phyloP scores from a whole-genome alignment of 805 yeast species.

The Saccharomycopsis selenospora region DNA sequence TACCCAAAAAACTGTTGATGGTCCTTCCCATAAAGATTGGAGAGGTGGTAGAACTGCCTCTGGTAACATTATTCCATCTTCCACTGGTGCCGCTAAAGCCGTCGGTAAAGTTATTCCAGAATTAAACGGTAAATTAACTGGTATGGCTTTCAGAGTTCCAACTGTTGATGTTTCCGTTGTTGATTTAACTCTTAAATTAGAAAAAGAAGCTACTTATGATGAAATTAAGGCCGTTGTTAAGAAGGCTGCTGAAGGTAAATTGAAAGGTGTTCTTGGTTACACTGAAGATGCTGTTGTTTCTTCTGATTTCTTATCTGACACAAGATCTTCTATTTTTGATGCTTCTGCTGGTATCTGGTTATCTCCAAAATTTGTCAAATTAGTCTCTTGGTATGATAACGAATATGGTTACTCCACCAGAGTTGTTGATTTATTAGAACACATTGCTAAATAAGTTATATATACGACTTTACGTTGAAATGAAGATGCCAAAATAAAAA shows the following conservation, averaged over 20 bases:
- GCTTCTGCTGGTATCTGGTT: slow-evolving; percentile 85
- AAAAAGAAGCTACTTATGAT: slow-evolving; percentile 70
- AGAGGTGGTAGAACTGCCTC: slow-evolving; percentile 97
- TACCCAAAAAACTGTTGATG: slow-evolving; percentile 93
- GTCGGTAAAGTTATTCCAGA: slow-evolving; percentile 92
- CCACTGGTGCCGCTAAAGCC: slow-evolving; percentile 97
- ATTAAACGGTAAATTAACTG: slow-evolving; percentile 88
- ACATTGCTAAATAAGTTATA: slow-evolving; percentile 53
- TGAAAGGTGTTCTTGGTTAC: slow-evolving; percentile 81
- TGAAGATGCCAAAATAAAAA: no score
- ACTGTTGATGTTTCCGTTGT: slow-evolving; percentile 91
- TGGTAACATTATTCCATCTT: slow-evolving; percentile 90
- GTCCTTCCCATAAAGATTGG: slow-evolving; percentile 98
- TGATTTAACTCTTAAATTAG: slow-evolving; percentile 80
- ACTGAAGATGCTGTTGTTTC: slow-evolving; percentile 92
- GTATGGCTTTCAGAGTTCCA: slow-evolving; percentile 91
- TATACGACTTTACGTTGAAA: no score
- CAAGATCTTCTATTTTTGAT: slow-evolving; percentile 84
- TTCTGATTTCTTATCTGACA: slow-evolving; percentile 77
- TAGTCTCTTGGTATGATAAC: slow-evolving; percentile 92
- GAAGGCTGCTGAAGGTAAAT: slow-evolving; percentile 68
- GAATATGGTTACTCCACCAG: slow-evolving; percentile 96
- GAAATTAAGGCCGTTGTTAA: slow-evolving; percentile 73
- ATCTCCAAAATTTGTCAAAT: slow-evolving; percentile 84
- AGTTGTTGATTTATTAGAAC: slow-evolving; percentile 83